phyloP scores from a whole-genome alignment of 257 asterid genomes.

The Ehretia macrophylla region DNA sequence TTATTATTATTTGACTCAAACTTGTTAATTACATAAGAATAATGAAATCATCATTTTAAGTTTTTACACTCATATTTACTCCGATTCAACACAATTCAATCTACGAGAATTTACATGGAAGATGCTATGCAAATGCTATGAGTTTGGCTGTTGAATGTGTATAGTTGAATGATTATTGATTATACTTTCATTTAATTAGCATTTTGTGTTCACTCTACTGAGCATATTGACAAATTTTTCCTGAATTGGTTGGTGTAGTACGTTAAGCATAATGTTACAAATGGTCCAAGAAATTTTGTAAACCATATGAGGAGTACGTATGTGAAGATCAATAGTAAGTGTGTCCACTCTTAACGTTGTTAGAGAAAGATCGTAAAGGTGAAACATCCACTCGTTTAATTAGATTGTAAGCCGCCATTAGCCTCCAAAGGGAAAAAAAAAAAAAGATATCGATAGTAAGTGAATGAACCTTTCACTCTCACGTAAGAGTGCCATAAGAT shows the following conservation, averaged over 20 bases:
- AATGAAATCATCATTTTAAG: neutral
- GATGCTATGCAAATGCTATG: slow-evolving; percentile 11
- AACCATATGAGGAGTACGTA: no score
- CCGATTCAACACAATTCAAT: neutral
- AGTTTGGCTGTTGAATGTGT: neutral
- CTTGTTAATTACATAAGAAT: neutral
- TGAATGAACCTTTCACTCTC: slow-evolving; percentile 28
- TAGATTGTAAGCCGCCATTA: no score
- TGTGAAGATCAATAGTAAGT: no score
- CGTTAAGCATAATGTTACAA: no score
- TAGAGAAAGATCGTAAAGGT: no score
- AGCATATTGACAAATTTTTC: neutral
- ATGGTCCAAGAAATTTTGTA: no score
- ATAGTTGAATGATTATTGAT: neutral
- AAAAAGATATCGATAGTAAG: no score
- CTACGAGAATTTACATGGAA: slow-evolving; percentile 10
- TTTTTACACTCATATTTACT: neutral
- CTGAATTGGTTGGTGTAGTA: no score
- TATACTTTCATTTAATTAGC: neutral
- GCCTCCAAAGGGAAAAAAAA: no score
- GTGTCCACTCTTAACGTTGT: no score
- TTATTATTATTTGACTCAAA: neutral
- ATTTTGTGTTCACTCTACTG: neutral
- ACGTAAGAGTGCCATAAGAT: slow-evolving; percentile 6
- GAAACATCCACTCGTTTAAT: no score